A percentile compares a stretch with the other conserved stretches of the same genome.
phyloP scores from a whole-genome alignment of 345 rosid genomes.

The Eucalyptus dawsonii region DNA sequence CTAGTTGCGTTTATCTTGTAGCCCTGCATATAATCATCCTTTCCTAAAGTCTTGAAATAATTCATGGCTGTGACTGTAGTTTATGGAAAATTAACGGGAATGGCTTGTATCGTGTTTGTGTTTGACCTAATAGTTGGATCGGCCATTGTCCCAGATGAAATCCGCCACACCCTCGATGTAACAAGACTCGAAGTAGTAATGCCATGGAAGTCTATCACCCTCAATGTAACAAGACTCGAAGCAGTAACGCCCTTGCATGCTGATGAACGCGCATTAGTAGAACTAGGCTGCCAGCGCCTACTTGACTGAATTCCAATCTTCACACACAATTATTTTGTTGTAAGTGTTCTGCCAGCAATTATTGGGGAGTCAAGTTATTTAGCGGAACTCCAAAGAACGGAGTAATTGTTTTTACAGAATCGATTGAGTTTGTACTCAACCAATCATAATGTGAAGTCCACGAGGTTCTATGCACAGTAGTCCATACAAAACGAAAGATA shows the following conservation, averaged over 20 bases:
- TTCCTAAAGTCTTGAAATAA: neutral
- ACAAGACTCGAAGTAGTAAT: conserved; percentile 25
- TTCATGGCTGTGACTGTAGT: neutral
- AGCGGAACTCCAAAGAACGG: neutral
- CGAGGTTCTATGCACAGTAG: neutral
- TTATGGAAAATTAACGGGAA: neutral
- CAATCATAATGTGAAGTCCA: neutral
- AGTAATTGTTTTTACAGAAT: neutral
- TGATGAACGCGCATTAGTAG: conserved; percentile 13
- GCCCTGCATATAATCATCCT: neutral
- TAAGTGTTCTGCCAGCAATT: conserved; percentile 16
- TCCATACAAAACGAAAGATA: neutral
- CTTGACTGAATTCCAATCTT: neutral
- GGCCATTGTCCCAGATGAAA: conserved; percentile 41
- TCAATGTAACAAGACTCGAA: conserved; percentile 24
- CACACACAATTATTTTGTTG: neutral
- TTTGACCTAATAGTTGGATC: conserved; percentile 28
- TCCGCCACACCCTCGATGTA: conserved; percentile 32
- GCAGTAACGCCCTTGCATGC: conserved; percentile 14
- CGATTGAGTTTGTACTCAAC: neutral
- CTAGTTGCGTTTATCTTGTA: neutral
- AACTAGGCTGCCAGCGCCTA: conserved; percentile 30
- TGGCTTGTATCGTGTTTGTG: neutral
- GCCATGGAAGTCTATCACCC: conserved; percentile 23
- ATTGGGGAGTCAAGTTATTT: neutral